Evolutionary conservation across 2,329 filamentous ascomycete species (phyloP).

Genomic region (Colletotrichum sp.): DNA sequence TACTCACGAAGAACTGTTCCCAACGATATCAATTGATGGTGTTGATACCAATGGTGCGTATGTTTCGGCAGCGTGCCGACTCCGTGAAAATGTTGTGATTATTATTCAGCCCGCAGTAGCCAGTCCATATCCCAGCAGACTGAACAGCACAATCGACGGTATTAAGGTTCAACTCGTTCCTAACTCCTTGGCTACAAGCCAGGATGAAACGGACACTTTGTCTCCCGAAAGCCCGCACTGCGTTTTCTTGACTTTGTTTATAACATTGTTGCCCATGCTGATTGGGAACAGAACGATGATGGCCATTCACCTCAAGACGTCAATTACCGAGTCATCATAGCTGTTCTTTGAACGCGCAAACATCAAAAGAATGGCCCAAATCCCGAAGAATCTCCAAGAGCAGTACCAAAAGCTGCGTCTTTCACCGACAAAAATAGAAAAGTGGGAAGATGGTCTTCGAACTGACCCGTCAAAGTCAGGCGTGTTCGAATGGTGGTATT

Average conservation of each 20-base stretch:
- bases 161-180: background rate
- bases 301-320: background rate
- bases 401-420: background rate
- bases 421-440: background rate
- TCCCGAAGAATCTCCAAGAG: accelerated
- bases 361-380: background rate
- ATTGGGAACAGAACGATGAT: background rate
- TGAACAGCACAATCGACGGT: background rate
- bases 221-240: background rate
- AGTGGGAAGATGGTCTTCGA: background rate
- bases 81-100: background rate
- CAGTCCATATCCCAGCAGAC: background rate
- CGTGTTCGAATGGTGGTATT: background rate
- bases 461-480: background rate
- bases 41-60: background rate
- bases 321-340: background rate
- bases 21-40: background rate
- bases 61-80: background rate
- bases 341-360: background rate
- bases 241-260: background rate
- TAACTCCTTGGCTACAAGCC: background rate
- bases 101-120: background rate
- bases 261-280: background rate
- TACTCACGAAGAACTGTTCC: background rate
- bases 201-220: background rate